Base-by-base conservation (phyloP, 495 filamentous ascomycete genomes). In the Hypomontagnella submonticulosa region DNA sequence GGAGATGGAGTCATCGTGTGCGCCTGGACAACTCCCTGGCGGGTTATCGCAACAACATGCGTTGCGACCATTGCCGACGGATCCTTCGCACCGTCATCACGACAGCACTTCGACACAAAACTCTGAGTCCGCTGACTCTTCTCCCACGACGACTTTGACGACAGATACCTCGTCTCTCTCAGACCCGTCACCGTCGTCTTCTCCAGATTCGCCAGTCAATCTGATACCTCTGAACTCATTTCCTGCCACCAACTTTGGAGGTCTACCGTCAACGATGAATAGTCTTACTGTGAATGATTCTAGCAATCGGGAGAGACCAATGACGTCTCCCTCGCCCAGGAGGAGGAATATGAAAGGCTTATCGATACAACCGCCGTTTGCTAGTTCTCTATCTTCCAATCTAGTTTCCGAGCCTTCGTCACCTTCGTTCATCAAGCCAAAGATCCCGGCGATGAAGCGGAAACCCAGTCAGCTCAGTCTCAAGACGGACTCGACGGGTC, bases 261-360 rank as follows among this genome's bases (percentile, higher is more conserved):
- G 74, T 40, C 59, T 81, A 5, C 63, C 77, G 57, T 75, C 80
- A 57, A 70, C 76, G 9, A 79, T 83, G 70, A 72, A 81, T 55
- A 73, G 65, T 34, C 73, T 85, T 16, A 72, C 63, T 50, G 43
- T 83, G 53, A 72, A 82, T 62, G 76, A 76, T 32, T 55, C 71
- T 13, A 73, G 32, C 44, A 66, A 49, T 12, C 57, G 64, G 13
- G 83, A 82, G 61, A 73, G 84, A 43, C 84, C 84, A 9, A 85
- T 84, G 83, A 85, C 84, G n/a, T 87, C 86, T 34, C 82, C 84
- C n/a, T 89, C 88, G 4, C 91, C 92, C 1, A 82, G 88, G 72
- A 89, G 92, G 27, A 89, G 92, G 49, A 99, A 99, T 75, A 88
- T 94, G 70, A 99, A 99, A 75, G 94, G 94, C 48, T 81, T 99